Percentiles rank a stretch among this genome's conserved stretches.
Conservation (phyloP, 345 rosid species). For the Hypericum androsaemum region DNA sequence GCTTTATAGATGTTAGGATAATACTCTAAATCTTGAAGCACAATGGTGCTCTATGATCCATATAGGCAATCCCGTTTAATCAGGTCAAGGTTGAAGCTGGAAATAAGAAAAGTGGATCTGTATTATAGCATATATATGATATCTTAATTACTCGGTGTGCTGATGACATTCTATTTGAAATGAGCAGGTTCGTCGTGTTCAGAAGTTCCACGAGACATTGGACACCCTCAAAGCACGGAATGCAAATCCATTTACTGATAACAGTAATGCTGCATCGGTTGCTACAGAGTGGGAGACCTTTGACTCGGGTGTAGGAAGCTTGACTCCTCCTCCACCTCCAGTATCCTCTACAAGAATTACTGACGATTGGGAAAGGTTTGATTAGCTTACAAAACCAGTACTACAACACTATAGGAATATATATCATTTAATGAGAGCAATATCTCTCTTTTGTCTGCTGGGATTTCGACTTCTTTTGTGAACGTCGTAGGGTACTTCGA, state of each 20-base stretch:
- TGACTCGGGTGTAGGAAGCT: slow-evolving; percentile 64
- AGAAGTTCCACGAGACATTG: slow-evolving; percentile 54
- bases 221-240: slow-evolving; percentile 62
- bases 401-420: no score
- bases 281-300: slow-evolving; percentile 76
- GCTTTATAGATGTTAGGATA: no score
- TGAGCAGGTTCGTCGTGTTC: slow-evolving; percentile 64
- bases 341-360: slow-evolving; percentile 38
- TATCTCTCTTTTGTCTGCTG: no score
- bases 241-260: slow-evolving; percentile 40
- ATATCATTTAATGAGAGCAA: no score
- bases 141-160: not conserved
- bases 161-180: slow-evolving; percentile 11
- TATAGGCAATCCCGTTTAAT: no score
- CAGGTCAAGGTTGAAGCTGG: no score
- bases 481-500: no score
- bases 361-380: slow-evolving; percentile 71
- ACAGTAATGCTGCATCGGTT: slow-evolving; percentile 35
- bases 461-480: no score
- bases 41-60: no score
- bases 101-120: no score
- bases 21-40: no score
- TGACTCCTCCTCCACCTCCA: slow-evolving; percentile 54
- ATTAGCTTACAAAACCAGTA: slow-evolving; percentile 26
- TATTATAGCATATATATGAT: not conserved